phyloP scores from a whole-genome alignment of 2,329 filamentous ascomycete species.

The Diaporthe eres region DNA sequence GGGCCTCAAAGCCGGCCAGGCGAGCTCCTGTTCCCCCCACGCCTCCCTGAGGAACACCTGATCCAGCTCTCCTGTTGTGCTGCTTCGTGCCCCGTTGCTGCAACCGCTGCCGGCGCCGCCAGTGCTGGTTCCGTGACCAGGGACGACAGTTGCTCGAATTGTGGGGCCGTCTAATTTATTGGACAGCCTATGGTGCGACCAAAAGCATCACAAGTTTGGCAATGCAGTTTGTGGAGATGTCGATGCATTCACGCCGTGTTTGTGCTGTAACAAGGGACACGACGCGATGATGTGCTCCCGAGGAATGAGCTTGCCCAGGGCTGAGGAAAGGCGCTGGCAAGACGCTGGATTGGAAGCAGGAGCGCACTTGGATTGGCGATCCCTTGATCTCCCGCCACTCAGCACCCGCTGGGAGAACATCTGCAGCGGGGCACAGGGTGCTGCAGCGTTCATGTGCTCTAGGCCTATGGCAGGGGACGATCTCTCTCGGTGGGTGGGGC shows the following conservation, averaged over 20 bases:
- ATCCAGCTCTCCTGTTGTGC: conserved; percentile 30
- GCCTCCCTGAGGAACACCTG: conserved; percentile 19
- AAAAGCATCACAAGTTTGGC: conserved; percentile 9
- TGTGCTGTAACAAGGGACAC: neutral
- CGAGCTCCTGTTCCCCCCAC: conserved; percentile 11
- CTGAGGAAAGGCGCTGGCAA: conserved; percentile 21
- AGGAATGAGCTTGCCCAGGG: neutral
- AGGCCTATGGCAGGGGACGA: conserved; percentile 35
- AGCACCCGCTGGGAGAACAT: conserved; percentile 34
- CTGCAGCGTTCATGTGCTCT: conserved; percentile 32
- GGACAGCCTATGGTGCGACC: conserved; percentile 2
- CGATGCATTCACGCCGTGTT: neutral
- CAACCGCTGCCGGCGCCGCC: conserved; percentile 19
- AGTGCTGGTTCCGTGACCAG: conserved; percentile 34
- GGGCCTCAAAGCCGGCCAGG: conserved; percentile 23
- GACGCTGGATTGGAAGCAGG: conserved; percentile 4
- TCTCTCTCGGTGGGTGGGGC: conserved; percentile 36
- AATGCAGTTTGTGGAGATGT: neutral
- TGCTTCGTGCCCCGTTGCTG: conserved; percentile 15
- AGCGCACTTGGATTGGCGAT: conserved; percentile 32
- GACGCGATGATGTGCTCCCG: conserved; percentile 3
- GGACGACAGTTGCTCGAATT: conserved; percentile 23
- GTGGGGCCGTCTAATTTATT: conserved; percentile 18
- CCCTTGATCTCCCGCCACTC: conserved; percentile 33
- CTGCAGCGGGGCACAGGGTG: conserved; percentile 37